Base-by-base conservation (phyloP, 2,329 filamentous ascomycete species). In the Epicoccum nigrum region DNA sequence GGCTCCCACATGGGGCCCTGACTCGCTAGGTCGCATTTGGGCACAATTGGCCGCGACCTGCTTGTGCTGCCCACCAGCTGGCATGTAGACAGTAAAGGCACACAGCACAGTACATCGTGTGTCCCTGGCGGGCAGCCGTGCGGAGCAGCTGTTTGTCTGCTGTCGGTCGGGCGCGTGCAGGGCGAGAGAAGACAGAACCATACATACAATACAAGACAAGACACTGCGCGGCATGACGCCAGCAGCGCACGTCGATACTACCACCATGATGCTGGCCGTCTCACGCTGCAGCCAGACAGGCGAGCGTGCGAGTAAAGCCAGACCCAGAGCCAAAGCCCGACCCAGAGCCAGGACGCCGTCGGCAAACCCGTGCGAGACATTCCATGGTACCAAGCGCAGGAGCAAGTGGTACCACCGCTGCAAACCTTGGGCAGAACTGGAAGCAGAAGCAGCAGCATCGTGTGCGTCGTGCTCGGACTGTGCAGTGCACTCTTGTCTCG, bases 381-480 rank as follows among this genome's bases (percentile, higher is more conserved):
- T 46, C 43, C 49, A 46, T 43, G 32, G 27, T 45, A 39, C 42
- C 42, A 32, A 31, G 31, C 37, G 25, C n/a, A 27, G 20, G 21
- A 21, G 20, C 6, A 37, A 32, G 42, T 51, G 6, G 34, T 40
- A 39, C 47, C 35, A 25, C 23, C 23, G 23, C 23, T 25, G 23
- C 23, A 9, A n/a, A n/a, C n/a, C n/a, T n/a, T n/a, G n/a, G n/a
- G n/a, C n/a, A n/a, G n/a, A n/a, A n/a, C 11, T 30, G 13, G 7
- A 30, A 43, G 19, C 37, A 42, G 30, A 20, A 53, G 33, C 39
- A 53, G 39, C 39, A 45, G 42, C 35, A 52, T 51, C 52, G 51
- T 50, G 49, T 62, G 51, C 37, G 16, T 46, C 39, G 45, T 43
- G 39, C 33, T 17, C 33, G 16, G 23, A 23, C 46, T 13, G 9